Evolutionary conservation across 495 filamentous ascomycete species (phyloP).

Genomic region (Aspergillus funiculosus): DNA sequence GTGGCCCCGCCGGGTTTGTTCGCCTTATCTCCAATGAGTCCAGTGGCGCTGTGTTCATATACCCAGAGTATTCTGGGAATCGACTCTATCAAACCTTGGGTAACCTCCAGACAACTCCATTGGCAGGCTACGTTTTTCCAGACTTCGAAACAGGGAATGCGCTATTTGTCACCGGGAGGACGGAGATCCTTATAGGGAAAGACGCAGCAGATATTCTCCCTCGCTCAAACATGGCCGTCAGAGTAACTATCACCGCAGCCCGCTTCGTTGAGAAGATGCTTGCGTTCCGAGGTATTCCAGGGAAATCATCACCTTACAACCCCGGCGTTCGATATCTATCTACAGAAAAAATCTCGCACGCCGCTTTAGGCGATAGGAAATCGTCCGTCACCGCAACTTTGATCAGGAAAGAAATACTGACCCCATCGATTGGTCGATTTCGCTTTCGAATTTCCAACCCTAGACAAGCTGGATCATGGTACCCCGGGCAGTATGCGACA

Average conservation of each 20-base stretch:
- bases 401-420: conserved; percentile 49
- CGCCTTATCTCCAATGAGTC: conserved; percentile 51
- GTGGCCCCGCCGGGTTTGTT: conserved; percentile 68
- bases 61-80: conserved; percentile 79
- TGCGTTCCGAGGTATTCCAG: conserved; percentile 55
- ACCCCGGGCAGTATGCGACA: conserved; percentile 67
- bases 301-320: conserved; percentile 67
- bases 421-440: conserved; percentile 57
- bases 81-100: conserved; percentile 76
- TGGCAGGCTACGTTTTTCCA: conserved; percentile 60
- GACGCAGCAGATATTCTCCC: conserved; percentile 55
- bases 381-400: conserved; percentile 44
- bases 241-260: conserved; percentile 54
- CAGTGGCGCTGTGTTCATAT: conserved; percentile 50
- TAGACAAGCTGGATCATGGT: conserved; percentile 45
- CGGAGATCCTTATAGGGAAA: conserved; percentile 58
- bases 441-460: conserved; percentile 52
- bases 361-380: conserved; percentile 16
- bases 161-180: conserved; percentile 62
- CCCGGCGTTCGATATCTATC: conserved; percentile 52
- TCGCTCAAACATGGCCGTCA: conserved; percentile 65
- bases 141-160: conserved; percentile 65
- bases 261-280: conserved; percentile 58
- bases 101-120: conserved; percentile 60
- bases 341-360: conserved; percentile 37